A percentile compares a stretch with the other conserved stretches of the same genome.
These are phyloP conservation scores for Coprinellus micaceus DNA, from an alignment of 768 basidiomycete genomes.

Conservation along the genomic window DNA sequence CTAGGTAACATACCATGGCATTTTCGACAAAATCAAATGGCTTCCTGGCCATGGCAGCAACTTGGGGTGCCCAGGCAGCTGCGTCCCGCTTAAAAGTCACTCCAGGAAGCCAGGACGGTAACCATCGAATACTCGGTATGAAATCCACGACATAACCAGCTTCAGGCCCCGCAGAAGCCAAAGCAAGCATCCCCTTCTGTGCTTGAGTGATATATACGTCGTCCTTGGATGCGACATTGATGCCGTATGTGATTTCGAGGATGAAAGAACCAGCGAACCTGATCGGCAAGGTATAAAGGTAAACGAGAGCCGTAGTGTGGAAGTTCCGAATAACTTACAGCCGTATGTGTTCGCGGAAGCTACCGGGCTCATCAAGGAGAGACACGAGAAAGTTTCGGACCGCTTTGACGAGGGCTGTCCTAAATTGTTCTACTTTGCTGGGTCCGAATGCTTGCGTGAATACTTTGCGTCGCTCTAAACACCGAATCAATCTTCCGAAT, in stretches of 20 bases:
- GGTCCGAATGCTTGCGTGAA: background rate
- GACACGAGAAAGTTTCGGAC: background rate
- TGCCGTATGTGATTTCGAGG: slow-evolving; percentile 10
- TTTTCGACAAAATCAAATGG: background rate
- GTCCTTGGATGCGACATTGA: background rate
- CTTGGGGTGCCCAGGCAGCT: background rate
- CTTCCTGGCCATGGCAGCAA: background rate
- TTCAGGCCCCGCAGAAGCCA: slow-evolving; percentile 20
- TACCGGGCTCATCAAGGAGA: background rate
- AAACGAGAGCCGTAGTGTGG: background rate
- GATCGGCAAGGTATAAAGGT: too few species aligned
- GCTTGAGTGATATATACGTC: slow-evolving; percentile 21
- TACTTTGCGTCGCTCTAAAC: background rate
- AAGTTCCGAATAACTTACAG: background rate
- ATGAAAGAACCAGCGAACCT: slow-evolving; percentile 3
- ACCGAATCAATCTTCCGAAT: background rate
- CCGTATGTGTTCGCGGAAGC: background rate
- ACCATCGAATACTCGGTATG: slow-evolving; percentile 29
- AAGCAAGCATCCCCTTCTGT: slow-evolving; percentile 14
- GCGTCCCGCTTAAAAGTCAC: slow-evolving; percentile 44
- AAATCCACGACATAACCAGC: slow-evolving; percentile 28
- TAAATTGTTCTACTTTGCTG: background rate
- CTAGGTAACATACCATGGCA: slow-evolving; percentile 1
- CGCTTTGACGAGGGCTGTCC: background rate
- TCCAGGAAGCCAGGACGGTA: slow-evolving; percentile 47